Conservation (phyloP, 2,329 filamentous ascomycete genomes). For the Diplodia seriata region DNA sequence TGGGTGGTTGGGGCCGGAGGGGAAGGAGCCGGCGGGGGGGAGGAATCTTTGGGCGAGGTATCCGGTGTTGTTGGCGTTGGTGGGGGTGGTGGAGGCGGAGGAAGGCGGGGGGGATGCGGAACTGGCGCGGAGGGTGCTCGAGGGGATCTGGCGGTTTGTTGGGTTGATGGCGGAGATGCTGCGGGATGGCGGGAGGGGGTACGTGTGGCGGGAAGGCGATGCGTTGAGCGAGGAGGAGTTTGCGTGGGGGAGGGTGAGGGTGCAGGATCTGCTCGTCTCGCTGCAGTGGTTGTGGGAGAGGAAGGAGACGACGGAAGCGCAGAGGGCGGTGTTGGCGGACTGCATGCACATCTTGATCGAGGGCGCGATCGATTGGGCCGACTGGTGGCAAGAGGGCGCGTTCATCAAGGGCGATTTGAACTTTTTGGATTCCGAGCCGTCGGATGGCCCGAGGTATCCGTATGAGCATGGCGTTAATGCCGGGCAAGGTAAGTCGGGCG, state of each 20-base stretch:
- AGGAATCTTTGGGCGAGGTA: slow-evolving; percentile 63
- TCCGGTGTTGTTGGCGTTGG: slow-evolving; percentile 59
- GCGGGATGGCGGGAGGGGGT: slow-evolving; percentile 59
- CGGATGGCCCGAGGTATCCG: slow-evolving; percentile 36
- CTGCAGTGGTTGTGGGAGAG: slow-evolving; percentile 59
- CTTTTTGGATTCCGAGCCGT: slow-evolving; percentile 37
- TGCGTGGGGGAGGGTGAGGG: slow-evolving; percentile 32
- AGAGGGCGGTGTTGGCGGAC: slow-evolving; percentile 45
- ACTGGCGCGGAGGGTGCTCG: slow-evolving; percentile 54
- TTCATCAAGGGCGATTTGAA: slow-evolving; percentile 41
- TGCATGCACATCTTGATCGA: slow-evolving; percentile 55
- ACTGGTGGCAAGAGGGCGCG: slow-evolving; percentile 40
- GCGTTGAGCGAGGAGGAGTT: slow-evolving; percentile 33
- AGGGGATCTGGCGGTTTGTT: slow-evolving; percentile 59
- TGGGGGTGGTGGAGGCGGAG: slow-evolving; percentile 60
- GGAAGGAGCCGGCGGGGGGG: slow-evolving; percentile 41
- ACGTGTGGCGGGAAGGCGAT: slow-evolving; percentile 54
- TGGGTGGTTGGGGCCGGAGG: slow-evolving; percentile 66
- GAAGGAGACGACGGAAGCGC: background rate
- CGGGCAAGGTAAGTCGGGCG: slow-evolving; percentile 36
- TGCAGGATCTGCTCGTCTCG: slow-evolving; percentile 54
- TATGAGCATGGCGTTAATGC: slow-evolving; percentile 39
- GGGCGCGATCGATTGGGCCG: slow-evolving; percentile 43
- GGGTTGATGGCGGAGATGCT: slow-evolving; percentile 63
- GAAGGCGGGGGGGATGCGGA: slow-evolving; percentile 34